Conservation (phyloP, 331 rosid species). For the Stylosanthes scabra region DNA sequence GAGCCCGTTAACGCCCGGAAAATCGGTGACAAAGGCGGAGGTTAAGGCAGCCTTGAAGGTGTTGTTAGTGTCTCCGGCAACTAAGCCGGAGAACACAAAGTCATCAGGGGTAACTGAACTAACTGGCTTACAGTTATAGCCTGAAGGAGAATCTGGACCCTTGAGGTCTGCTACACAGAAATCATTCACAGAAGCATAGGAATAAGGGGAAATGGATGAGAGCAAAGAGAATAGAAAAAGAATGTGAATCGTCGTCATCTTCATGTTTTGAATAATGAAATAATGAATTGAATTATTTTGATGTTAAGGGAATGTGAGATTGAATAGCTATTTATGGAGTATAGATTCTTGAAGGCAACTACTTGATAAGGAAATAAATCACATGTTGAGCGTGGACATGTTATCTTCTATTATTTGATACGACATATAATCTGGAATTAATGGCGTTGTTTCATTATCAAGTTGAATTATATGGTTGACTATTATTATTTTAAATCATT, state of each 20-base stretch:
- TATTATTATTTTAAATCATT: no score
- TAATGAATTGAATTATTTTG: no score
- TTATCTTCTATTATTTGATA: no score
- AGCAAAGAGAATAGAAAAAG: constrained; percentile 48
- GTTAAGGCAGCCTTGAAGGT: constrained; percentile 61
- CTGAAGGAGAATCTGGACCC: constrained; percentile 59
- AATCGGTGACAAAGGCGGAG: constrained; percentile 66
- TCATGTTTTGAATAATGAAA: neutral
- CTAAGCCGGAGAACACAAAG: constrained; percentile 57
- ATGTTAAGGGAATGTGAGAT: neutral
- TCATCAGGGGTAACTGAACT: constrained; percentile 50
- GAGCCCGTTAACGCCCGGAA: constrained; percentile 67
- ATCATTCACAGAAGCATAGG: constrained; percentile 51
- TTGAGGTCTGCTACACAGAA: constrained; percentile 67
- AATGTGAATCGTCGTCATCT: constrained; percentile 42
- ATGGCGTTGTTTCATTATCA: no score
- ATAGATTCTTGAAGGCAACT: no score
- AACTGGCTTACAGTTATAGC: constrained; percentile 51
- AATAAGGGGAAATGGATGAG: constrained; percentile 30
- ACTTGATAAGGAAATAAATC: no score
- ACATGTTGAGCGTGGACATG: no score
- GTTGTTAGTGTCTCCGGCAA: constrained; percentile 60
- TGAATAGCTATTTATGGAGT: constrained; percentile 1
- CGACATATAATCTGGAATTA: no score
- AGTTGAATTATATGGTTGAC: no score